A percentile compares a stretch with the other conserved stretches of the same genome.
These are phyloP conservation scores for Zygosaccharomyces pseudobailii DNA, from an alignment of 1,139 yeast species.

Conservation along the genomic window DNA sequence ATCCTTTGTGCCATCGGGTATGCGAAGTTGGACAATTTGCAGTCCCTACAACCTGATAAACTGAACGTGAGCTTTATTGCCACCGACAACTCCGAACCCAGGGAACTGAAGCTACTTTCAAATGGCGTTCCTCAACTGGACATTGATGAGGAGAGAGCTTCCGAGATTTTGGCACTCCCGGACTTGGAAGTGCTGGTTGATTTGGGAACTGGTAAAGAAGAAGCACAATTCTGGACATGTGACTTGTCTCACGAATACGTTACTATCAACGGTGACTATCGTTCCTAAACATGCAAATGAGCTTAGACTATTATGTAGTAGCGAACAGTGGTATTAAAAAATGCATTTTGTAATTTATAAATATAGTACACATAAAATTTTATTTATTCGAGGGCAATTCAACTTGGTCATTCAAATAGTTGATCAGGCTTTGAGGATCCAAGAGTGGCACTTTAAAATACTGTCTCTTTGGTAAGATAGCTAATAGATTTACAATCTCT, in stretches of 20 bases:
- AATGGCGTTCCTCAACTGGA: conserved; percentile 83
- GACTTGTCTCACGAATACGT: conserved; percentile 92
- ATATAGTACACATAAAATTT: background rate
- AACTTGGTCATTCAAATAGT: conserved; percentile 30
- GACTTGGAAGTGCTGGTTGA: conserved; percentile 73
- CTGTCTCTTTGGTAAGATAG: conserved; percentile 32
- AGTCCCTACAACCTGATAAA: conserved; percentile 49
- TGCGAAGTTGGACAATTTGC: conserved; percentile 53
- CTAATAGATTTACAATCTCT: conserved; percentile 28
- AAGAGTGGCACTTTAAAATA: conserved; percentile 31
- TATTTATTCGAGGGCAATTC: conserved; percentile 21
- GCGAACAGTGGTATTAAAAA: background rate
- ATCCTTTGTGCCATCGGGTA: conserved; percentile 95
- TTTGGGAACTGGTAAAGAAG: conserved; percentile 76
- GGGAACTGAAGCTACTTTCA: conserved; percentile 59
- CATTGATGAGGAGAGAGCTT: conserved; percentile 85
- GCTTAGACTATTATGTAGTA: background rate
- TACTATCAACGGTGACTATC: conserved; percentile 88
- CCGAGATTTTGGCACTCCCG: conserved; percentile 66
- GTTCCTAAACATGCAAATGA: conserved; percentile 36
- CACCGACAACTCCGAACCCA: conserved; percentile 59
- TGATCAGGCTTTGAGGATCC: conserved; percentile 29
- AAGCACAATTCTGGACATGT: conserved; percentile 89
- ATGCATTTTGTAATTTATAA: background rate
- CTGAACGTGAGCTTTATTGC: conserved; percentile 86